Evolutionary conservation across 805 yeast species (phyloP).

Genomic region (Yamadazyma scolyti): DNA sequence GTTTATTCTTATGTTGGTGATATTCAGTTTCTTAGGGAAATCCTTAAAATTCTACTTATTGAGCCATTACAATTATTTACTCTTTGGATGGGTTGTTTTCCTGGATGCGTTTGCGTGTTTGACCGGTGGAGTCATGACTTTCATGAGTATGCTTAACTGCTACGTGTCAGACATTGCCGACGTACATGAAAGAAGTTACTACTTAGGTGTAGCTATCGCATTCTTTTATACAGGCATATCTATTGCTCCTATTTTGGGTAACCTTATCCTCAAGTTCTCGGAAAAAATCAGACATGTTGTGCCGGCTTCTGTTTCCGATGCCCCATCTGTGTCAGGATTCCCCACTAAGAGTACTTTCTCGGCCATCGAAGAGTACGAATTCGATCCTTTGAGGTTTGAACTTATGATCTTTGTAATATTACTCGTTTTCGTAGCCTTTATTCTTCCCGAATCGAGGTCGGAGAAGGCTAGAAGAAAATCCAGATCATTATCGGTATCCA

Average conservation of each 20-base stretch:
- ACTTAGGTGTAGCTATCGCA: constrained; percentile 59
- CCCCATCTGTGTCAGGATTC: constrained; percentile 1
- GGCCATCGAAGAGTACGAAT: constrained; percentile 22
- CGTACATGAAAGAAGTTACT: constrained; percentile 52
- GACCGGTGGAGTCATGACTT: constrained; percentile 61
- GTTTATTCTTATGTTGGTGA: constrained; percentile 18
- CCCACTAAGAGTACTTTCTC: background rate
- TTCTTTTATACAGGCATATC: constrained; percentile 58
- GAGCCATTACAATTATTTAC: constrained; percentile 23
- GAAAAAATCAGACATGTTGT: constrained; percentile 3
- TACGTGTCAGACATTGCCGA: constrained; percentile 74
- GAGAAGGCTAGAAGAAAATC: constrained; percentile 50
- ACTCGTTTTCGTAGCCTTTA: constrained; percentile 19
- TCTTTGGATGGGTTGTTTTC: constrained; percentile 35
- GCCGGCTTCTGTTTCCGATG: background rate
- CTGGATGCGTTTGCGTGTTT: constrained; percentile 44
- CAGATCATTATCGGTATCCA: constrained; percentile 29
- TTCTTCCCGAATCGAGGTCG: constrained; percentile 66
- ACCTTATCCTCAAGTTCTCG: constrained; percentile 19
- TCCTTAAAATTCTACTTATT: constrained; percentile 20
- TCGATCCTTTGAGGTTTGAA: constrained; percentile 27
- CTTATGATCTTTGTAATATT: constrained; percentile 31
- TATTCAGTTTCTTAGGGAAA: constrained; percentile 19
- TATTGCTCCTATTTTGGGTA: constrained; percentile 61
- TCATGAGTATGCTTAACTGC: constrained; percentile 59